Evolutionary conservation across 371 early-diverging fungal genomes (phyloP), one percentile per base, ranked within the genome.

Genomic region (Actinomortierella ambigua): DNA sequence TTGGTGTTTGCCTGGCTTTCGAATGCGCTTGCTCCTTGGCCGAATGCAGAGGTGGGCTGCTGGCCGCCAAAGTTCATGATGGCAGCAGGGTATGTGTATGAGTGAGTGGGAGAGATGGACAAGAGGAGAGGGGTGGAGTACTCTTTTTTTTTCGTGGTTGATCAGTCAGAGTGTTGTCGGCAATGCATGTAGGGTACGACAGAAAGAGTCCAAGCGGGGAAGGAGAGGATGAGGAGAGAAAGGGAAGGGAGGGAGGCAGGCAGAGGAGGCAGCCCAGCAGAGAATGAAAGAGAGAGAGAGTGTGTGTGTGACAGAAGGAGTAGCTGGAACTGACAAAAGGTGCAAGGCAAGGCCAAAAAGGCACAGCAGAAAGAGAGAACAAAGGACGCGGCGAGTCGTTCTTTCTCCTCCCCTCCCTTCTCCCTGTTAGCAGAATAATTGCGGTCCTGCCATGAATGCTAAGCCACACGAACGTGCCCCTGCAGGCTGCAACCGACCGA

Each of bases 51-150:
- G 24, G 28, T 47, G 34, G 34, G 20, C 20, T 41, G 17, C n/a
- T 55, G 43, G n/a, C 53, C 53, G 14, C 15, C 41, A 26, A 48
- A 58, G 56, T 34, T 56, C 56, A 56, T 56, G 48, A 48, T 48
- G 48, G 22, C 22, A 20, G 44, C 44, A n/a, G n/a, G 44, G 44
- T 44, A n/a, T 15, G 13, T 44, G 15, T 3, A 13, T 13, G 15
- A 4, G 44, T 5, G 13, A 20, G 15, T 44, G 15, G n/a, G n/a
- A n/a, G 44, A 44, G 44, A 44, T 44, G 44, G 13, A 44, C 3
- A 3, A 4, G 2, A 15, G 44, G 20, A 20, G 15, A 15, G n/a
- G 13, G 44, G 13, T n/a, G 15, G 44, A 44, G 6, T 20, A 20
- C 15, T n/a, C 2, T 13, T 44, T 20, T 20, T 44, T 15, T n/a